Percentiles rank a stretch among this genome's conserved stretches.
Conservation (phyloP, 768 basidiomycete genomes). For the Auricularia sp. region DNA sequence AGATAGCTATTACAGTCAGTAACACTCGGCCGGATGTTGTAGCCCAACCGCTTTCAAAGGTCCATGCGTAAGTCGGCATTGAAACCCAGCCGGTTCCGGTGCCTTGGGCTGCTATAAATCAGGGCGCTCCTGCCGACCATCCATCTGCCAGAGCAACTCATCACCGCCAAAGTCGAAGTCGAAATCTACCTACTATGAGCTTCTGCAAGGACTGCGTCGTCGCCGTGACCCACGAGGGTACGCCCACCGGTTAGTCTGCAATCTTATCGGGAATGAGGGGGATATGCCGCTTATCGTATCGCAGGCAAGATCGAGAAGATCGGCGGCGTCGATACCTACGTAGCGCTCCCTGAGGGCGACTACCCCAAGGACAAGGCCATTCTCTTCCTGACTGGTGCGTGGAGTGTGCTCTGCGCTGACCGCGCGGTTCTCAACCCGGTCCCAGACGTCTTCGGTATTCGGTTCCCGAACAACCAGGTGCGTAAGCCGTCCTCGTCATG, state of each 20-base stretch:
- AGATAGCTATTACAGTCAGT: no score
- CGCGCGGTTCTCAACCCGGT: background rate
- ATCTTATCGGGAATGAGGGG: background rate
- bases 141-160: no score
- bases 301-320: conserved; percentile 40
- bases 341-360: conserved; percentile 38
- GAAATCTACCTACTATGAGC: conserved; percentile 28
- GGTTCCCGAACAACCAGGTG: conserved; percentile 38
- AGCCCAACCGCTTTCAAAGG: no score
- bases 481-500: conserved; percentile 7
- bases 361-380: conserved; percentile 48
- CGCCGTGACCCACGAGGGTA: conserved; percentile 29
- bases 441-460: conserved; percentile 23
- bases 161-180: no score
- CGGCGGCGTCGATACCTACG: conserved; percentile 40
- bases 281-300: no score
- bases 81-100: no score
- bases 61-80: no score
- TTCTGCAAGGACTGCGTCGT: conserved; percentile 46
- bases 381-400: conserved; percentile 44
- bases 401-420: conserved; percentile 9
- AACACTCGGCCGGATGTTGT: no score
- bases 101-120: no score
- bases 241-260: conserved; percentile 21
- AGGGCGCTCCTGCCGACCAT: no score